Percentiles rank a stretch among this genome's conserved stretches.
phyloP scores from a whole-genome alignment of 140 eudicot species.

The Eryngium alpinum region DNA sequence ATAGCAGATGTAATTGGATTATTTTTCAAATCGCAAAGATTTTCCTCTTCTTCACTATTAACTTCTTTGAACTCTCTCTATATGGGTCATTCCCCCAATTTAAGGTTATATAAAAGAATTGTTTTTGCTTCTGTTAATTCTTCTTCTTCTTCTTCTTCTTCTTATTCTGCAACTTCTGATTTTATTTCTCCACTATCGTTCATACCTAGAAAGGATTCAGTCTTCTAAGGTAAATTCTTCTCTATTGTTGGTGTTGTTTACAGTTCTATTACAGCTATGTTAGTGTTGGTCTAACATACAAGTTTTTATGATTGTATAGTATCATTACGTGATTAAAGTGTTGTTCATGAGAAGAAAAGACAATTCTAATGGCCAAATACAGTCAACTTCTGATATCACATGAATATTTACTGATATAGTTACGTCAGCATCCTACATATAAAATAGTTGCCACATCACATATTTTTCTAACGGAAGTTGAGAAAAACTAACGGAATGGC shows the following conservation, averaged over 20 bases:
- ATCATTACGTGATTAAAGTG: background rate
- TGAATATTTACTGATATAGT: too few species aligned
- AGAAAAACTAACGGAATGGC: too few species aligned
- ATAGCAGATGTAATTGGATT: constrained; percentile 12
- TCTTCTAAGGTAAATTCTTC: constrained; percentile 51
- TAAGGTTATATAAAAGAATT: constrained; percentile 21
- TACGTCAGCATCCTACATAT: too few species aligned
- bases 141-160: too few species aligned
- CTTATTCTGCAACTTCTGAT: constrained; percentile 27
- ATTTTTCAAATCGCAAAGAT: constrained; percentile 36
- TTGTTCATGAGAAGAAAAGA: background rate
- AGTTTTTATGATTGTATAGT: background rate
- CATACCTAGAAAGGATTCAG: constrained; percentile 36
- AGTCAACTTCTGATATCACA: too few species aligned
- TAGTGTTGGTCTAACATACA: too few species aligned
- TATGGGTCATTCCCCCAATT: constrained; percentile 24
- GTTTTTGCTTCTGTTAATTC: constrained; percentile 33
- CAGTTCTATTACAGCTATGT: background rate
- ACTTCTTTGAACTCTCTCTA: constrained; percentile 49
- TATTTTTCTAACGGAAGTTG: too few species aligned
- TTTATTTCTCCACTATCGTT: constrained; percentile 31
- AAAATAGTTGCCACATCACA: too few species aligned
- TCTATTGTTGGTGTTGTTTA: background rate
- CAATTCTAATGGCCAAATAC: too few species aligned
- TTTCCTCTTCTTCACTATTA: constrained; percentile 31